These are phyloP conservation scores for Somion occarium DNA, from an alignment of 1,284 basidiomycete species.

Conservation along the genomic window DNA sequence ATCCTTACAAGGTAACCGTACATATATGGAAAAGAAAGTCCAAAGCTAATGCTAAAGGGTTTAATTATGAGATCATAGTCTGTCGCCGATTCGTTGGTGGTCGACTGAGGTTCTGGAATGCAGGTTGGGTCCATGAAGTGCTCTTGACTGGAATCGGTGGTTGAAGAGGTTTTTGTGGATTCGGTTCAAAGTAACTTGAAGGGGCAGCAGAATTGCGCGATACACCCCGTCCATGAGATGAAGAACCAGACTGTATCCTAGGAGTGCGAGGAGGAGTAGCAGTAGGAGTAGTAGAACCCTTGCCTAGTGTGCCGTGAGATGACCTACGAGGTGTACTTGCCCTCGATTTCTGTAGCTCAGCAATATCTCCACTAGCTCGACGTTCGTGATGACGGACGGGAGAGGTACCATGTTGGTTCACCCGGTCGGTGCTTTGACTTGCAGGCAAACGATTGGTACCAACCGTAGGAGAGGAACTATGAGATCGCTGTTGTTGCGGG, in stretches of 20 bases:
- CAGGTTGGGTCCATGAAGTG: slow-evolving; percentile 5
- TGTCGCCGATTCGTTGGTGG: slow-evolving; percentile 1
- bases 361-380: slow-evolving; percentile 4
- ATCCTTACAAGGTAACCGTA: not conserved
- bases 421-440: slow-evolving; percentile 18
- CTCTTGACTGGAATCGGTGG: slow-evolving; percentile 3
- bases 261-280: not conserved
- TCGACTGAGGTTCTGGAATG: slow-evolving; percentile 8
- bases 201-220: not conserved
- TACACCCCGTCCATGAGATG: not conserved
- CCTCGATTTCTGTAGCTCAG: not conserved
- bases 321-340: not conserved
- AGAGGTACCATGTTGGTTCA: slow-evolving; percentile 13
- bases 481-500: slow-evolving; percentile 19
- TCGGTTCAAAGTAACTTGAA: not conserved
- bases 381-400: slow-evolving; percentile 1
- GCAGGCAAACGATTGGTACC: slow-evolving; percentile 14
- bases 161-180: not conserved
- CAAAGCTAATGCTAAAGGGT: not conserved
- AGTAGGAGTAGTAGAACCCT: not conserved
- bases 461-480: slow-evolving; percentile 26
- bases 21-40: not conserved
- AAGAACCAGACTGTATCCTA: not conserved
- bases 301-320: not conserved
- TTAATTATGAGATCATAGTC: slow-evolving; percentile 6